These are phyloP conservation scores for Licmophora abbreviata DNA, from an alignment of 108 stramenopile species.

Conservation along the genomic window DNA sequence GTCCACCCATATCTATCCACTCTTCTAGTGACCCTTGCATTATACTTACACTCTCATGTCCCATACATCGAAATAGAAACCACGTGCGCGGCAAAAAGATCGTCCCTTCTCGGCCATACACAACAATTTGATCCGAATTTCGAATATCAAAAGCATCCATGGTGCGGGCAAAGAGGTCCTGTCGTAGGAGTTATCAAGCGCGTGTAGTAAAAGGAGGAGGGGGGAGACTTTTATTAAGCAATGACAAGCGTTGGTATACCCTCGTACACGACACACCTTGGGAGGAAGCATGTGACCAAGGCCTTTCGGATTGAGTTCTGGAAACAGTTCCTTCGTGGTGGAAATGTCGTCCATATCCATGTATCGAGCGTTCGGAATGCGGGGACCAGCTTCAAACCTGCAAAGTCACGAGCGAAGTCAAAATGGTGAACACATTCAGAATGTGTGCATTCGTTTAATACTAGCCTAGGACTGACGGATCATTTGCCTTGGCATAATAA, in stretches of 20 bases:
- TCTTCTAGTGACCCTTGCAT: constrained; percentile 68
- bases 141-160: constrained; percentile 66
- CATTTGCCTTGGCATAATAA: too few species aligned
- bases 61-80: constrained; percentile 59
- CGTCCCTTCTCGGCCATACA: constrained; percentile 53
- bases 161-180: constrained; percentile 37
- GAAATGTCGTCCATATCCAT: constrained; percentile 66
- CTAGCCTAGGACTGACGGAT: too few species aligned
- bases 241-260: too few species aligned
- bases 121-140: constrained; percentile 43
- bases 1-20: constrained; percentile 49
- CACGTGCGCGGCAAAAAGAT: constrained; percentile 46
- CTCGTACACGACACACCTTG: too few species aligned
- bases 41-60: constrained; percentile 52
- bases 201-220: too few species aligned
- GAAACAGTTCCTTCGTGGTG: constrained; percentile 8
- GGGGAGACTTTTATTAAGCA: too few species aligned
- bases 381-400: constrained; percentile 41
- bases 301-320: constrained; percentile 15
- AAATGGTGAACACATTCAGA: too few species aligned
- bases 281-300: constrained; percentile 77
- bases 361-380: constrained; percentile 48
- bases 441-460: too few species aligned
- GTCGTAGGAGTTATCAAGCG: too few species aligned
- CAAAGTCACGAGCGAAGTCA: too few species aligned